Base-by-base conservation (phyloP, 805 yeast genomes). In the Kazachstania taianensis region DNA sequence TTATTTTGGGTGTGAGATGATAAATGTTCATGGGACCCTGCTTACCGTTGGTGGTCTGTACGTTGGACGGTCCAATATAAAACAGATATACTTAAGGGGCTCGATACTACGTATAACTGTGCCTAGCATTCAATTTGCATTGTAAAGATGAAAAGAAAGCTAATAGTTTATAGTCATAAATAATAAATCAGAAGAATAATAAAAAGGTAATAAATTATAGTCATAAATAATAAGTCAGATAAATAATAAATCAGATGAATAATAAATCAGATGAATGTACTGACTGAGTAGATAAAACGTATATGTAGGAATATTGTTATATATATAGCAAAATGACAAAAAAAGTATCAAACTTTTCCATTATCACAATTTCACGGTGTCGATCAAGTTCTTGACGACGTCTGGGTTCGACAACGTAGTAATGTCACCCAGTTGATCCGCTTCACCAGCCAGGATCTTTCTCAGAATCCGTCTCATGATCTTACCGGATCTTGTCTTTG, bases 401-500 rank as follows among this genome's bases (percentile, higher is more conserved):
- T 71, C 75, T 16, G 92, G 89, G 56, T 81, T 81, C 33, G 86
- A 75, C 55, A 81, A 70, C 12, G 92, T 81, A 25, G 84, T 67
- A 42, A 77, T 73, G 63, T 81, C 92, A 44, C 92, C 92, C 52
- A 81, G 67, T 62, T 78, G 85, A 54, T 81, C 87, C 43, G 79
- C 81, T 62, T 81, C 89, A 44, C 75, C 69, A 32, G 85, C 78
- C 33, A 78, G 65, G 41, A 81, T 67, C 66, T 81, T 81, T 65
- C 92, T 73, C 59, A 81, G 69, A 53, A 81, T 80, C 66, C 92
- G 72, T 72, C 92, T 76, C 92, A 81, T 81, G 49, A 81, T 81
- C 66, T 81, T 81, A 54, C 92, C 92, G 4, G 86, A 78, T 67
- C 92, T 75, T 9, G 92, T 81, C 70, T 81, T 81, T 53, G 92